A percentile compares a stretch with the other conserved stretches of the same genome.
Conservation (phyloP, 768 basidiomycete genomes). For the Strobilomyces confusus region DNA sequence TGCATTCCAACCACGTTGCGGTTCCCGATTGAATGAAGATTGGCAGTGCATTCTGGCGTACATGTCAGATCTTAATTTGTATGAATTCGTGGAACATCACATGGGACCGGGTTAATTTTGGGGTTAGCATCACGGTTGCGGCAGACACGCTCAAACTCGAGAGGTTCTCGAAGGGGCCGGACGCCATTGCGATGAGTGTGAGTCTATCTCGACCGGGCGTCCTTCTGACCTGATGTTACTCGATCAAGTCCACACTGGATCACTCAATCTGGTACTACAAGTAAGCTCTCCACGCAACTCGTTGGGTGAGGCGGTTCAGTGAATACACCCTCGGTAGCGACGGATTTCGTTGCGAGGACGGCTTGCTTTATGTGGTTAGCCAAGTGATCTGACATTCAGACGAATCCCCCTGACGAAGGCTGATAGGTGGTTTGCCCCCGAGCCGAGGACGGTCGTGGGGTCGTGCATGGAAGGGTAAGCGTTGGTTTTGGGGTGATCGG, state of each 20-base stretch:
- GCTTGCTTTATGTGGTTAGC: conserved; percentile 73
- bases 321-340: conserved; percentile 41
- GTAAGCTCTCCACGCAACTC: conserved; percentile 35
- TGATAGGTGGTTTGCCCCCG: conserved; percentile 60
- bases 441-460: conserved; percentile 60
- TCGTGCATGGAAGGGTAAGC: conserved; percentile 68
- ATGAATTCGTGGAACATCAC: conserved; percentile 25
- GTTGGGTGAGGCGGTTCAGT: neutral
- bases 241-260: conserved; percentile 54
- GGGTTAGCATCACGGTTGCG: conserved; percentile 52
- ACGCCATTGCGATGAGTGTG: conserved; percentile 59
- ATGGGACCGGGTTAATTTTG: conserved; percentile 4
- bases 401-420: neutral
- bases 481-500: neutral
- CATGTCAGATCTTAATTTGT: conserved; percentile 79
- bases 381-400: neutral
- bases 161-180: conserved; percentile 45
- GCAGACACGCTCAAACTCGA: conserved; percentile 52
- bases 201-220: conserved; percentile 22
- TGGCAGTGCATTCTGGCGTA: conserved; percentile 73
- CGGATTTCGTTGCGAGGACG: conserved; percentile 73
- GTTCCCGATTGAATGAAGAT: conserved; percentile 3
- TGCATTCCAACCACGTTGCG: neutral
- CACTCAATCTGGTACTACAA: conserved; percentile 79
- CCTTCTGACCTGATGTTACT: conserved; percentile 6